Evolutionary conservation across 2,329 filamentous ascomycete species (phyloP).

Genomic region (Coniochaeta hoffmannii): DNA sequence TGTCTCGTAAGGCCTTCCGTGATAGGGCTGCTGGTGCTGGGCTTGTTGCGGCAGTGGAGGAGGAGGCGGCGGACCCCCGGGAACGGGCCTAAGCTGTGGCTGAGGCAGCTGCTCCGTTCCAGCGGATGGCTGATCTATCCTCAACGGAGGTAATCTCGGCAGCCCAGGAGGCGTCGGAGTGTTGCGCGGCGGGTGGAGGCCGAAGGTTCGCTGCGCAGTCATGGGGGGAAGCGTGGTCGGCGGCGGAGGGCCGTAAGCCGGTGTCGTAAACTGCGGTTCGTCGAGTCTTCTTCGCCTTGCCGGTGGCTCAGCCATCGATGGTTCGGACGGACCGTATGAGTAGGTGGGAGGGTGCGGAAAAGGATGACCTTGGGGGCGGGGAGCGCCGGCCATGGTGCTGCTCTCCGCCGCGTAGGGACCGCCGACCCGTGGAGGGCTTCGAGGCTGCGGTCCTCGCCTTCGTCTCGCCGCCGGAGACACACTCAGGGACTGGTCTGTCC

Average conservation of each 20-base stretch:
- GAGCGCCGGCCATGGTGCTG: background rate
- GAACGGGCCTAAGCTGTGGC: constrained; percentile 14
- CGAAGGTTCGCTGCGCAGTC: constrained; percentile 30
- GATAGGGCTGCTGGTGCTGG: background rate
- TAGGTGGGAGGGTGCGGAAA: constrained; percentile 14
- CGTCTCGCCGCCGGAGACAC: background rate
- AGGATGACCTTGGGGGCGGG: constrained; percentile 9
- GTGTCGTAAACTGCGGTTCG: constrained; percentile 32
- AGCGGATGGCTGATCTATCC: constrained; percentile 31
- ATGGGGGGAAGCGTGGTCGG: constrained; percentile 29
- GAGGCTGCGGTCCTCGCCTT: background rate
- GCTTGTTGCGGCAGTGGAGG: constrained; percentile 16
- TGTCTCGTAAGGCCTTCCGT: background rate
- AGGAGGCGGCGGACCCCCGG: constrained; percentile 13
- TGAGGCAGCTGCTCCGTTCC: background rate
- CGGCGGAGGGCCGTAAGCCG: constrained; percentile 31
- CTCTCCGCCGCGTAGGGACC: constrained; percentile 16
- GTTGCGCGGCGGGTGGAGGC: constrained; percentile 26
- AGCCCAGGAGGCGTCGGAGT: constrained; percentile 27
- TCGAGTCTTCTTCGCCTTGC: constrained; percentile 40
- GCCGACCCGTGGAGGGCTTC: background rate
- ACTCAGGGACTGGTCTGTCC: background rate
- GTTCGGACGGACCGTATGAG: constrained; percentile 25
- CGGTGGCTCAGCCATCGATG: constrained; percentile 36
- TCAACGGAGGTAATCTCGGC: constrained; percentile 40